Base-by-base conservation (phyloP, 2,329 filamentous ascomycete genomes). In the Camptophora hylomeconis region DNA sequence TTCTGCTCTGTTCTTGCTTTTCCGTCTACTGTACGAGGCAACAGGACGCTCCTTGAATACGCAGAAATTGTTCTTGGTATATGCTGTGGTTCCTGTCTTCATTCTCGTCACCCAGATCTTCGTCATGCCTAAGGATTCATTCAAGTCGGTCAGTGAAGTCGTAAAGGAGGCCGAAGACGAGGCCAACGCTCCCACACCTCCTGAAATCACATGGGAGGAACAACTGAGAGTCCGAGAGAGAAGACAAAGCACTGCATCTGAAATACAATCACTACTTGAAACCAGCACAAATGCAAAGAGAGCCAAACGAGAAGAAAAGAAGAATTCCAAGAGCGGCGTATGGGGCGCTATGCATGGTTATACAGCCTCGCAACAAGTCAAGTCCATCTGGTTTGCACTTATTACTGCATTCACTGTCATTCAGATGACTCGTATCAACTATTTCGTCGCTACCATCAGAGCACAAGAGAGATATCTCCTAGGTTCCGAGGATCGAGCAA, bases 381-480 rank as follows among this genome's bases (percentile, higher is more conserved):
- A 58, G 5, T 81, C 77, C 2, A 77, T 77, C 0, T 93, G 83
- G 83, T 93, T 89, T 51, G 61, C 83, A 11, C 65, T 92, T 20
- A 80, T 92, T 44, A 80, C 80, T 4, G 54, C 83, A 12, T 87
- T 92, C 51, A 92, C 82, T 16, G 65, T 79, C 17, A 56, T 80
- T 20, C 75, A 80, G 51, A 80, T 80, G 74, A 75, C 75, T 2
- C 68, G 78, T 17, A 92, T 92, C 65, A 92, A 92, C 57, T 92
- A 84, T 60, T 92, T 92, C 50, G 81, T 93, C 30, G 82, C 84
- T 3, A 92, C 84, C 2, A 76, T 92, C 38, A 69, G 80, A 2
- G 66, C 76, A 2, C 84, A 94, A 52, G 92, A 92, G 55, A 69
- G 73, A 24, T 76, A 75, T 44, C 67, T 94, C 6, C 69, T 93